These are phyloP conservation scores for Fomitopsis schrenkii DNA, from an alignment of 1,284 basidiomycete genomes.

Conservation along the genomic window DNA sequence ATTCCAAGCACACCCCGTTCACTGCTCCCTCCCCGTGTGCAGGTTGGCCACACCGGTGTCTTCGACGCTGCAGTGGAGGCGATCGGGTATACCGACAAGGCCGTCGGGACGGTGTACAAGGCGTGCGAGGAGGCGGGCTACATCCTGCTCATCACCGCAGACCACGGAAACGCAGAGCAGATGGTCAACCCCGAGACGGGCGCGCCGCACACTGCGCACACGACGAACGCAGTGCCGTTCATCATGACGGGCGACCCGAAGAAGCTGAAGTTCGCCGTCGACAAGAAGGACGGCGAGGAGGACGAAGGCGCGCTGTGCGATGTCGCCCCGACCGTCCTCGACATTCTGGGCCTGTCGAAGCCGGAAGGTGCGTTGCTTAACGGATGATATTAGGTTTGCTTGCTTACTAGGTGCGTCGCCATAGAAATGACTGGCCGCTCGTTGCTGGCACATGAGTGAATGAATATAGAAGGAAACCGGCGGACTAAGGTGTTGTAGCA, in stretches of 20 bases:
- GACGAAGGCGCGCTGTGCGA: conserved; percentile 78
- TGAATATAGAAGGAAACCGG: neutral
- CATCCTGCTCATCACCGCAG: conserved; percentile 83
- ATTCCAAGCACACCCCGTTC: neutral
- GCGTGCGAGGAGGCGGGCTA: conserved; percentile 84
- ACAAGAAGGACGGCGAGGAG: conserved; percentile 50
- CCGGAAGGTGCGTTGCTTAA: conserved; percentile 46
- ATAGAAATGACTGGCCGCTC: conserved; percentile 59
- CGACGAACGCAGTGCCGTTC: conserved; percentile 82
- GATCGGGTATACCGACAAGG: conserved; percentile 79
- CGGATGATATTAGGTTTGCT: neutral
- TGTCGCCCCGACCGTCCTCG: conserved; percentile 84
- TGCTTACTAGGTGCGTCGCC: conserved; percentile 6
- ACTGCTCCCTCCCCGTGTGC: neutral
- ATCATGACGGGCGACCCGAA: conserved; percentile 64
- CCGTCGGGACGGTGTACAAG: conserved; percentile 81
- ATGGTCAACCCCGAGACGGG: conserved; percentile 85
- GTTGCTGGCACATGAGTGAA: conserved; percentile 34
- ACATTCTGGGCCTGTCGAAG: conserved; percentile 61
- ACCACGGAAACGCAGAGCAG: conserved; percentile 91
- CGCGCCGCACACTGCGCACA: conserved; percentile 83
- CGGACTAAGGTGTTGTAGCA: neutral
- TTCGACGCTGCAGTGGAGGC: conserved; percentile 87
- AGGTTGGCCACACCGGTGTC: conserved; percentile 87
- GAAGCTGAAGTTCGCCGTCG: conserved; percentile 42